Evolutionary conservation across 192 early-diverging fungal genomes (phyloP).

Genomic region (Dissophora ornata): DNA sequence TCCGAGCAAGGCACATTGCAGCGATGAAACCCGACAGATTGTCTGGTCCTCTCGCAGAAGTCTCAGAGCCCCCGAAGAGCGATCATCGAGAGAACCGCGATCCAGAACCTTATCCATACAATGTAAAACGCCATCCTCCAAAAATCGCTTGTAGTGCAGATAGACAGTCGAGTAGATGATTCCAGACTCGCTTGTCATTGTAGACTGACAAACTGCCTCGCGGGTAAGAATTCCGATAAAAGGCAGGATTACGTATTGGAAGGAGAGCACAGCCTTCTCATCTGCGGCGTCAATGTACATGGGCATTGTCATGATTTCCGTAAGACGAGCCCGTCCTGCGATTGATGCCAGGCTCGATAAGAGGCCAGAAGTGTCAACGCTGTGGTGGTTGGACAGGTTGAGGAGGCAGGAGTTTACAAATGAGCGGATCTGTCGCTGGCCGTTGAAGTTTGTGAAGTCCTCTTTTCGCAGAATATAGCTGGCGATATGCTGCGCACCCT

Average conservation of each 20-base stretch:
- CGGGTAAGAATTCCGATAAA: conserved; percentile 57
- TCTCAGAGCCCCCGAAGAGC: not conserved
- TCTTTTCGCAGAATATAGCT: conserved; percentile 3
- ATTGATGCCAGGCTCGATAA: conserved; percentile 14
- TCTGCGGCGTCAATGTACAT: conserved; percentile 41
- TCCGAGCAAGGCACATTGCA: conserved; percentile 43
- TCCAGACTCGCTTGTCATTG: conserved; percentile 36
- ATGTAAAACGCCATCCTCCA: conserved; percentile 29
- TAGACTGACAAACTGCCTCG: conserved; percentile 38
- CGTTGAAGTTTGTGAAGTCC: not conserved
- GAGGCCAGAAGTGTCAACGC: conserved; percentile 32
- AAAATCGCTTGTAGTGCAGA: conserved; percentile 15
- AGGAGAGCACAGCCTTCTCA: conserved; percentile 15
- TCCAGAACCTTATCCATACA: conserved; percentile 42
- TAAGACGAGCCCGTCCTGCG: conserved; percentile 24
- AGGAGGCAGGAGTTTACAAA: conserved; percentile 51
- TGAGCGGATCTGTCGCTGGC: not conserved
- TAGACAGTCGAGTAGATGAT: conserved; percentile 51
- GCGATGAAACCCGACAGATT: conserved; percentile 11
- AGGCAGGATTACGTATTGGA: conserved; percentile 54
- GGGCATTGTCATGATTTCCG: conserved; percentile 30
- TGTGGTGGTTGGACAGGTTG: conserved; percentile 50
- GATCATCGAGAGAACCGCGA: conserved; percentile 33
- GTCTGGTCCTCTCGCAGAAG: conserved; percentile 9
- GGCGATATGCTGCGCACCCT: conserved; percentile 4